A percentile compares a stretch with the other conserved stretches of the same genome.
These are phyloP conservation scores for Pleurotus cornucopiae DNA, from an alignment of 768 basidiomycete genomes.

Conservation along the genomic window DNA sequence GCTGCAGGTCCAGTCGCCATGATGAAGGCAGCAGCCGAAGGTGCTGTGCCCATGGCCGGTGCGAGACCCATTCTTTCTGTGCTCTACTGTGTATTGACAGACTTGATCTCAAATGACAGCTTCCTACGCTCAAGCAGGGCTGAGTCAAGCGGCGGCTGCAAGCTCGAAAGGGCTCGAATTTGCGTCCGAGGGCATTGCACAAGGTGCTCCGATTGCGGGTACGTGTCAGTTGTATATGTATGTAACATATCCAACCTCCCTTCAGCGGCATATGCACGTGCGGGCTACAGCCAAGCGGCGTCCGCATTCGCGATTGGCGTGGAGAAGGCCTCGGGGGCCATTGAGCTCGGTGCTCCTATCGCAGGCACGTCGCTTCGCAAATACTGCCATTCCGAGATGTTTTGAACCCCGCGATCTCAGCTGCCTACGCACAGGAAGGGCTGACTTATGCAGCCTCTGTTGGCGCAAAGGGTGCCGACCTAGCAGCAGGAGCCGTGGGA, in stretches of 20 bases:
- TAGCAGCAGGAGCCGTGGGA: background rate
- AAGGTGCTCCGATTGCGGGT: background rate
- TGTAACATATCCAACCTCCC: background rate
- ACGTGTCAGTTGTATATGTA: background rate
- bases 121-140: no score
- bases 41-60: no score
- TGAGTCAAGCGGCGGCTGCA: no score
- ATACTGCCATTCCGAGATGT: background rate
- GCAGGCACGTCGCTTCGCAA: background rate
- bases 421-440: background rate
- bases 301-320: background rate
- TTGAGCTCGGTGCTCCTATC: background rate
- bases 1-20: no score
- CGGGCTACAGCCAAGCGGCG: background rate
- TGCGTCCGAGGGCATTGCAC: background rate
- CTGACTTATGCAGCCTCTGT: background rate
- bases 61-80: no score
- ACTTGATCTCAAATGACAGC: no score
- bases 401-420: background rate
- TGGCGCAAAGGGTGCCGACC: background rate
- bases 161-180: background rate
- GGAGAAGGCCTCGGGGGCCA: background rate
- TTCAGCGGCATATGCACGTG: background rate
- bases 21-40: no score
- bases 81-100: no score